Evolutionary conservation across 208 protist genomes (phyloP).

Genomic region (Leishmania braziliensis): DNA sequence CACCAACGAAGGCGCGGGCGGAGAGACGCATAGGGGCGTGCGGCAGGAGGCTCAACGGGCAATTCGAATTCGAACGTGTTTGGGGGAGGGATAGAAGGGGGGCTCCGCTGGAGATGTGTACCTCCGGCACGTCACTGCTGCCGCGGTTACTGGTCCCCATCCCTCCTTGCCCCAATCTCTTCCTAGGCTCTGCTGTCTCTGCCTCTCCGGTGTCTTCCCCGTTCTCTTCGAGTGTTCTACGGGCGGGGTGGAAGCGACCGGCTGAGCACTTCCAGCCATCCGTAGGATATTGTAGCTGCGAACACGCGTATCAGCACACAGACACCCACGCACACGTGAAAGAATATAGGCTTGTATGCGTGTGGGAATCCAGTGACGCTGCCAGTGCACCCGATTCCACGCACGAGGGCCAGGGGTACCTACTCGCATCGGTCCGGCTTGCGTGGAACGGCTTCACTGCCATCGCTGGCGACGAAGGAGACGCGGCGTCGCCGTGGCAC

Average conservation of each 20-base stretch:
- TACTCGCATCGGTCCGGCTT: background rate
- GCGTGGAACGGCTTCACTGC: background rate
- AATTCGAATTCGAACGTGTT: background rate
- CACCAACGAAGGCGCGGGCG: background rate
- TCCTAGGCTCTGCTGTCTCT: background rate
- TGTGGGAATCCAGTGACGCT: background rate
- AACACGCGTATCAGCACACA: background rate
- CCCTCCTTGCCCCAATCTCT: background rate
- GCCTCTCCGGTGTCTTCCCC: background rate
- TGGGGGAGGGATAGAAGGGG: background rate
- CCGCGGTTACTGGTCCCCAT: background rate
- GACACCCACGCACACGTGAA: background rate
- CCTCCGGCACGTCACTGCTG: background rate
- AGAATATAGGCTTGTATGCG: background rate
- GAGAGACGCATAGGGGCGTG: background rate
- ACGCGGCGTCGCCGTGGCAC: constrained; percentile 49
- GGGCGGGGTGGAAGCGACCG: background rate
- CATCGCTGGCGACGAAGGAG: constrained; percentile 36
- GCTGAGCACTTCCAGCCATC: background rate
- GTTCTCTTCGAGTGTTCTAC: background rate
- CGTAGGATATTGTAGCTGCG: background rate
- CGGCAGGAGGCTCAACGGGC: background rate
- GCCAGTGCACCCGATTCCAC: background rate
- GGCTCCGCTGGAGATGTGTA: background rate
- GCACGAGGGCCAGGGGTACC: background rate